Percentiles rank a stretch among this genome's conserved stretches.
phyloP scores from a whole-genome alignment of 2,329 filamentous ascomycete genomes.

The Anthostomella pinea region DNA sequence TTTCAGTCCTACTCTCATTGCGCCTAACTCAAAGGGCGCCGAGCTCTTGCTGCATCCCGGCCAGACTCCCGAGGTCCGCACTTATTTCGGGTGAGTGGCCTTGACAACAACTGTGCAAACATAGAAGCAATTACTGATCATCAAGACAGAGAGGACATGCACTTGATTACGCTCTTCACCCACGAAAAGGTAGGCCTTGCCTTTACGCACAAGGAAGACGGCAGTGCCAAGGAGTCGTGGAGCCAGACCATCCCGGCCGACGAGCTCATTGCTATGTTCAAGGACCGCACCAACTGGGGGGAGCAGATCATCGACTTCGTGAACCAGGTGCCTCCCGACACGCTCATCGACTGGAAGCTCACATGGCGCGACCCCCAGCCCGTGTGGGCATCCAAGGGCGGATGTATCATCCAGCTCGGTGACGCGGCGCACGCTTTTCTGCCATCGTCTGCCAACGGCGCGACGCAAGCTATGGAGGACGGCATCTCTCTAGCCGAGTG shows the following conservation, averaged over 20 bases:
- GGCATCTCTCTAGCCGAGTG: slow-evolving; percentile 31
- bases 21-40: slow-evolving; percentile 4
- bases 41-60: slow-evolving; percentile 7
- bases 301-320: slow-evolving; percentile 16
- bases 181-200: slow-evolving; percentile 11
- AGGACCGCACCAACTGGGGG: slow-evolving; percentile 8
- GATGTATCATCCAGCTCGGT: slow-evolving; percentile 32
- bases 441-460: slow-evolving; percentile 35
- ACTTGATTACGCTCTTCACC: slow-evolving; percentile 9
- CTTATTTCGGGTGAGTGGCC: slow-evolving; percentile 8
- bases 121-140: background rate
- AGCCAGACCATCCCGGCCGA: slow-evolving; percentile 6
- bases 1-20: slow-evolving; percentile 8
- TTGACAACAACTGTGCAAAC: background rate
- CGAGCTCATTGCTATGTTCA: slow-evolving; percentile 5
- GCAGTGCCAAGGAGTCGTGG: slow-evolving; percentile 11
- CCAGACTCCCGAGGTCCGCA: slow-evolving; percentile 10
- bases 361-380: slow-evolving; percentile 34
- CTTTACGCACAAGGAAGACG: slow-evolving; percentile 12
- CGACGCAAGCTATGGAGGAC: slow-evolving; percentile 37
- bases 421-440: slow-evolving; percentile 37
- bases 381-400: slow-evolving; percentile 30
- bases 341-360: slow-evolving; percentile 40
- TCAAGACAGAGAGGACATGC: slow-evolving; percentile 5
- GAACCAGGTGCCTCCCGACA: slow-evolving; percentile 10